Evolutionary conservation across 1,139 yeast genomes (phyloP).

Genomic region (Yamadazyma kanchanaburiensis): DNA sequence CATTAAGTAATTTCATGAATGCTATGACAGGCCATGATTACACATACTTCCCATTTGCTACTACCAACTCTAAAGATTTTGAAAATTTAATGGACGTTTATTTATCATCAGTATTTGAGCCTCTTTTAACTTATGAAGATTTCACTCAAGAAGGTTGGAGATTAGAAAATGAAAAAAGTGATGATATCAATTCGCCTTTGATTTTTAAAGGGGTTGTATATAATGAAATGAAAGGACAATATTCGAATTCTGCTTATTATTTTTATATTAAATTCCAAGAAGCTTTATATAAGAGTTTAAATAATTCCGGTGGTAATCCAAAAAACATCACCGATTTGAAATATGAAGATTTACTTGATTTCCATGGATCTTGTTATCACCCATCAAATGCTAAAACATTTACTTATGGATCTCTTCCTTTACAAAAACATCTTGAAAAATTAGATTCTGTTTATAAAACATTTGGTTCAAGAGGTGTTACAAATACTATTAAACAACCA

Average conservation of each 20-base stretch:
- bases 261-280: conserved; percentile 84
- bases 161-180: conserved; percentile 65
- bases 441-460: conserved; percentile 49
- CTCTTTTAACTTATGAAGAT: conserved; percentile 73
- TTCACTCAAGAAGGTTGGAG: conserved; percentile 99
- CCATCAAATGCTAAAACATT: conserved; percentile 87
- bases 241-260: conserved; percentile 82
- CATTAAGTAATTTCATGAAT: conserved; percentile 90
- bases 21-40: conserved; percentile 99
- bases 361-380: conserved; percentile 74
- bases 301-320: conserved; percentile 97
- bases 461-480: conserved; percentile 49
- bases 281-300: conserved; percentile 76
- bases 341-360: conserved; percentile 72
- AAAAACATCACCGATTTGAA: conserved; percentile 65
- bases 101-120: conserved; percentile 82
- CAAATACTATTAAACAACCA: conserved; percentile 24
- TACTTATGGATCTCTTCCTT: conserved; percentile 79
- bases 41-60: conserved; percentile 94
- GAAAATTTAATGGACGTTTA: conserved; percentile 84
- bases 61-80: conserved; percentile 82
- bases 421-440: conserved; percentile 58
- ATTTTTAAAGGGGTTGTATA: conserved; percentile 93
- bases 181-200: conserved; percentile 58
- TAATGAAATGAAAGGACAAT: conserved; percentile 98